These are phyloP conservation scores for Rutstroemia sp. DNA, from an alignment of 2,329 filamentous ascomycete species.

Conservation along the genomic window DNA sequence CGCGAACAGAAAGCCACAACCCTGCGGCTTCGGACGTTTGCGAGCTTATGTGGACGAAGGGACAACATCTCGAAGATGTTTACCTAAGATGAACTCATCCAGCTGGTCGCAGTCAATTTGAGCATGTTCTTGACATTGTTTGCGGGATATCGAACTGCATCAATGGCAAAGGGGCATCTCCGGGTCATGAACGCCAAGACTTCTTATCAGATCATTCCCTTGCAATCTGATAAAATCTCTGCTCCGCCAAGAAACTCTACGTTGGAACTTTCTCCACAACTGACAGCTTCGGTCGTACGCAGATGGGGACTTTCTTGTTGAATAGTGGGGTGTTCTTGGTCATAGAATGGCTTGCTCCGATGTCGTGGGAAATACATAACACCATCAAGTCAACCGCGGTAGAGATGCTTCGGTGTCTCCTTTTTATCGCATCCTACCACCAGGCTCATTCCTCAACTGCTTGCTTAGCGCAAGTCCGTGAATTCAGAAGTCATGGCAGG, in stretches of 20 bases:
- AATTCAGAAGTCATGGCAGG: neutral
- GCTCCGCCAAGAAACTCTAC: neutral
- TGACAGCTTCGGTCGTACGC: neutral
- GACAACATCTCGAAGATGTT: too few relatives aligned
- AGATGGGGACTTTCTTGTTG: too few relatives aligned
- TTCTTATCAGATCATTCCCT: slow-evolving; percentile 4
- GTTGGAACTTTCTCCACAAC: neutral
- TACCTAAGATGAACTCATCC: too few relatives aligned
- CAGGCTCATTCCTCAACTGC: too few relatives aligned
- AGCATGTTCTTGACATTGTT: too few relatives aligned
- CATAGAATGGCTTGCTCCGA: neutral
- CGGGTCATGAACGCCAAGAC: neutral
- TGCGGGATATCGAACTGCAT: too few relatives aligned
- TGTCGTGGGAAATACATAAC: neutral
- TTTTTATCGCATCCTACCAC: neutral
- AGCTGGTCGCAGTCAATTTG: too few relatives aligned
- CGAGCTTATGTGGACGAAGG: too few relatives aligned
- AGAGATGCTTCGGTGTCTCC: neutral
- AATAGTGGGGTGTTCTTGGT: neutral
- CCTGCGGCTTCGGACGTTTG: too few relatives aligned
- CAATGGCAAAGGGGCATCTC: too few relatives aligned
- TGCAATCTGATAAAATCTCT: slow-evolving; percentile 8
- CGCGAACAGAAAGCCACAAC: too few relatives aligned
- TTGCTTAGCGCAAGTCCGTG: neutral
- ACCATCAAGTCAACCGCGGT: neutral